Percentiles rank a stretch among this genome's conserved stretches.
phyloP scores from a whole-genome alignment of 2,329 filamentous ascomycete genomes.

The Colletotrichum spinosum region DNA sequence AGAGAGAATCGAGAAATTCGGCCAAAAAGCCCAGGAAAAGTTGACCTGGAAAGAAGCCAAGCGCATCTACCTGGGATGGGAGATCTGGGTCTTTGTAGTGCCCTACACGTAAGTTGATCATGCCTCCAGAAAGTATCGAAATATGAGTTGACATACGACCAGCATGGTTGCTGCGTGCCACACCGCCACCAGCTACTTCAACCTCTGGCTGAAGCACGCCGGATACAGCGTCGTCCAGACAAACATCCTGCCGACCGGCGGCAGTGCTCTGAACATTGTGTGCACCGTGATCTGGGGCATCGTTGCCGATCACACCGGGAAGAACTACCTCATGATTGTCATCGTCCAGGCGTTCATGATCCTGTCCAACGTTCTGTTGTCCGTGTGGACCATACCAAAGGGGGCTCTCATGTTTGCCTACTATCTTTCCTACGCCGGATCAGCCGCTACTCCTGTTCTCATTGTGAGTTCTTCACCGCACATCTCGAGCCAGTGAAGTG shows the following conservation, averaged over 20 bases:
- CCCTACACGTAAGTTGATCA: conserved; percentile 38
- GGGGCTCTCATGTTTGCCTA: conserved; percentile 38
- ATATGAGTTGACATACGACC: background rate
- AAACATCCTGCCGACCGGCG: conserved; percentile 53
- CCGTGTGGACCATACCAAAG: conserved; percentile 40
- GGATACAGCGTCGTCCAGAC: conserved; percentile 62
- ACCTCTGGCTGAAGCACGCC: conserved; percentile 53
- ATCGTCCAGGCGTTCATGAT: conserved; percentile 35
- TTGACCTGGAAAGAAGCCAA: conserved; percentile 33
- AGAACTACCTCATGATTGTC: conserved; percentile 35
- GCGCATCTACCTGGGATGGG: conserved; percentile 36
- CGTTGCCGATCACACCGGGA: conserved; percentile 39
- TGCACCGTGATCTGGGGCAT: conserved; percentile 34
- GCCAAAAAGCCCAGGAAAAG: conserved; percentile 36
- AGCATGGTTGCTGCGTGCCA: conserved; percentile 36
- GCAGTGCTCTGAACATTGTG: conserved; percentile 37
- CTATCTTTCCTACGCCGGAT: conserved; percentile 40
- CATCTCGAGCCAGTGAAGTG: background rate
- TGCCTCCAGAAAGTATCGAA: background rate
- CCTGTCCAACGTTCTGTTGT: conserved; percentile 40
- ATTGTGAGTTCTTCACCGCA: conserved; percentile 32
- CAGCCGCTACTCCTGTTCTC: conserved; percentile 41
- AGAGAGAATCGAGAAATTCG: conserved; percentile 40
- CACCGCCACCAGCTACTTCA: conserved; percentile 41
- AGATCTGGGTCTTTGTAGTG: conserved; percentile 39